Conservation (phyloP, 1,284 basidiomycete genomes). For the Anthracocystis setariae region DNA sequence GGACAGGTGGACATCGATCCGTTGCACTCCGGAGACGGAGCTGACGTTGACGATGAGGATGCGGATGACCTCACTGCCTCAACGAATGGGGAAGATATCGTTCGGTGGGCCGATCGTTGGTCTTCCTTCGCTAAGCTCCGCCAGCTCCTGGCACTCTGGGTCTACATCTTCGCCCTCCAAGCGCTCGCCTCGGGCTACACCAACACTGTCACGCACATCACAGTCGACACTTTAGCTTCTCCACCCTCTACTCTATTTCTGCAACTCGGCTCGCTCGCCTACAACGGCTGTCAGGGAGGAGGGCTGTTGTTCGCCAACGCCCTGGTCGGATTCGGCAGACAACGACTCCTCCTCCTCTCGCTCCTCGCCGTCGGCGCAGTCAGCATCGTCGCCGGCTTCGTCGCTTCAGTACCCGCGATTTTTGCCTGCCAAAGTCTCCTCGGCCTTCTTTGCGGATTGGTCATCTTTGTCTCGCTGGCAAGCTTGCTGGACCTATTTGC, state of each 20-base stretch:
- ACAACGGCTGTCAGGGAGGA: conserved; percentile 45
- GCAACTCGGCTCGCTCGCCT: conserved; percentile 28
- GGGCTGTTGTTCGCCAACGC: conserved; percentile 43
- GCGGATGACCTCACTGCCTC: conserved; percentile 17
- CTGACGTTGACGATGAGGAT: conserved; percentile 21
- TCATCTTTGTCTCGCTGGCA: conserved; percentile 29
- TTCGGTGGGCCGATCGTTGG: conserved; percentile 50
- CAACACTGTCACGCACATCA: conserved; percentile 27
- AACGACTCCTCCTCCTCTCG: conserved; percentile 27
- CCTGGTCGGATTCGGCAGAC: conserved; percentile 35
- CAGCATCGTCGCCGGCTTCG: conserved; percentile 42
- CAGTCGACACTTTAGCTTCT: conserved; percentile 10
- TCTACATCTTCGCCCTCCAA: conserved; percentile 43
- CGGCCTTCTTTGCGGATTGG: conserved; percentile 32
- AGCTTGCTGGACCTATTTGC: conserved; percentile 45
- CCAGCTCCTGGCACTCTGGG: conserved; percentile 33
- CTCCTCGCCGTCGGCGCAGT: conserved; percentile 28
- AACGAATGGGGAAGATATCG: conserved; percentile 15
- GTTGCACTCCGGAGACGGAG: conserved; percentile 33
- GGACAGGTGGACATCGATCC: conserved; percentile 38
- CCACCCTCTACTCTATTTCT: conserved; percentile 2
- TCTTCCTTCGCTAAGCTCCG: conserved; percentile 23
- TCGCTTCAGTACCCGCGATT: conserved; percentile 14
- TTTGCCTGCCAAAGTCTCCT: conserved; percentile 21
- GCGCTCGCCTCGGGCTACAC: conserved; percentile 49